Base-by-base conservation (phyloP, 176 grass and related monocot species). In the Luzula sylvatica region DNA sequence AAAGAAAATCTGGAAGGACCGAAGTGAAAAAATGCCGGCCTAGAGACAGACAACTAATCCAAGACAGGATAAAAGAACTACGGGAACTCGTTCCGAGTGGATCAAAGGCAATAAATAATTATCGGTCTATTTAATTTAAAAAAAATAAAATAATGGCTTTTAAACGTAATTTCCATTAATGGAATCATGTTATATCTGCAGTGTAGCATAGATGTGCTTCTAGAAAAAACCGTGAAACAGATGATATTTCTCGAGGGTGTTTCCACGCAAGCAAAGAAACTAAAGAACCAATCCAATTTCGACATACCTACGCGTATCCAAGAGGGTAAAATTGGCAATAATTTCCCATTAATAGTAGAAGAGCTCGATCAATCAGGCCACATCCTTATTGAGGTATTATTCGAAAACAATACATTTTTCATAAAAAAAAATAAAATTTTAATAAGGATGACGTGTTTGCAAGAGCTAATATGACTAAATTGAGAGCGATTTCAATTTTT, bases 11-110 rank as follows among this genome's bases (percentile, higher is more conserved):
- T 49, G 50, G 46, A 66, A 83, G 54, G 28, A 48, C 14, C 15
- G 76, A 73, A 32, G 44, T 70, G 43, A 42, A 74, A 32, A 87
- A 42, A 55, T 24, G 39, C 49, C 82, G 78, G 53, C 87, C 87
- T 18, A 94, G 82, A 69, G 79, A 87, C 65, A 87, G 82, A 29
- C 82, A 83, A 52, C 28, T 94, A 47, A 83, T 94, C 24, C 82
- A 94, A 70, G 78, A 87, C 43, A 73, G 88, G 55, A 79, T 80
- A 67, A 71, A 83, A 64, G 82, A 80, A 45, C 55, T 94, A 68
- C 66, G 82, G 8, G 68, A 83, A 47, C 78, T 87, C 13, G 74
- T 87, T 70, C 88, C 88, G 55, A 72, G 83, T 17, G 55, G 78
- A 64, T 58, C 78, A 65, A 74, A 83, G 78, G 82, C 83, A 64